phyloP scores from a whole-genome alignment of 2,329 filamentous ascomycete genomes.

The Calcarisporium arbuscula region DNA sequence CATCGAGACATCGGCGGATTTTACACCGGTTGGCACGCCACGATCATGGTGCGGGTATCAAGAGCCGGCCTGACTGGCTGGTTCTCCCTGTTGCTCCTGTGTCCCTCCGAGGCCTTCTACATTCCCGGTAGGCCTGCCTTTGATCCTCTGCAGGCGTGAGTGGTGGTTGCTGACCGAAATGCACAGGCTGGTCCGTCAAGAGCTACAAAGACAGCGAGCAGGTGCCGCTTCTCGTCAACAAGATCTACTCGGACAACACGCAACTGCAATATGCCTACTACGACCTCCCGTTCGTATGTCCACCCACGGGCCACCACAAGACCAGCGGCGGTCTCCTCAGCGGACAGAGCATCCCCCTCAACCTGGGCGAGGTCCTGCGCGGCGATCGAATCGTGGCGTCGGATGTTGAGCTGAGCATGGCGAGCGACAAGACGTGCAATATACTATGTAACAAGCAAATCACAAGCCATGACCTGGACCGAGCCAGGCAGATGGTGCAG shows the following conservation, averaged over 20 bases:
- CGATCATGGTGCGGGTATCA: slow-evolving; percentile 11
- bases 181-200: slow-evolving; percentile 69
- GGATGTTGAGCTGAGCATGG: slow-evolving; percentile 76
- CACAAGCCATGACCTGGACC: slow-evolving; percentile 55
- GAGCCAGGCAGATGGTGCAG: slow-evolving; percentile 65
- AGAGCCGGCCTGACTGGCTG: slow-evolving; percentile 30
- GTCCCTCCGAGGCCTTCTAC: slow-evolving; percentile 61
- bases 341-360: slow-evolving; percentile 72
- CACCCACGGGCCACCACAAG: slow-evolving; percentile 62
- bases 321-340: slow-evolving; percentile 64
- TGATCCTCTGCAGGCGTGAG: neutral
- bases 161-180: neutral
- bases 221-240: slow-evolving; percentile 84
- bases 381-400: slow-evolving; percentile 81
- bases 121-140: slow-evolving; percentile 62
- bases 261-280: slow-evolving; percentile 90
- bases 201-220: slow-evolving; percentile 70
- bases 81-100: slow-evolving; percentile 35
- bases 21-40: neutral
- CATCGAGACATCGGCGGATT: neutral
- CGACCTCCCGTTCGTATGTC: slow-evolving; percentile 81
- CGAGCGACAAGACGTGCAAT: slow-evolving; percentile 65
- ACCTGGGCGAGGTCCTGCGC: slow-evolving; percentile 79
- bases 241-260: slow-evolving; percentile 83
- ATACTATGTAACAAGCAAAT: slow-evolving; percentile 67